Conservation (phyloP, 371 early-diverging fungal genomes). For the Amoeboaphelidium occidentale region DNA sequence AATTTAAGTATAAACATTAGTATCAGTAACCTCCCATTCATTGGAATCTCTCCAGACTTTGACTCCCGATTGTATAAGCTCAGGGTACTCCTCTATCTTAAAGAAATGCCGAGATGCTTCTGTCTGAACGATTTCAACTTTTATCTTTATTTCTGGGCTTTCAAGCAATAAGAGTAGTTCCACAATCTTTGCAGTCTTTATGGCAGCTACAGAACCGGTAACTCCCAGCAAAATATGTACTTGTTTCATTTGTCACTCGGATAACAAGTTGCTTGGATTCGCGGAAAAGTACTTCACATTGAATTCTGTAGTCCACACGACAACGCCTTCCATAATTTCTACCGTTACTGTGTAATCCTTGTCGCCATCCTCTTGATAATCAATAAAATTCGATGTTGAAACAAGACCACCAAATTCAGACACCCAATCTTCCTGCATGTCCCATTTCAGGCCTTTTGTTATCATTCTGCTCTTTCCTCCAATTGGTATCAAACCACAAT, state of each 20-base stretch:
- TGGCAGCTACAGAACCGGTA: conserved; percentile 72
- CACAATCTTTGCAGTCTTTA: conserved; percentile 28
- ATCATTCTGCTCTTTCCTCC: conserved; percentile 29
- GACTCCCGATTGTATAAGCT: background rate
- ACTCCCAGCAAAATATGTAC: conserved; percentile 37
- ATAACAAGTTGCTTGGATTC: background rate
- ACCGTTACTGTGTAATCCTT: too few species aligned
- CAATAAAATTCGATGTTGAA: too few species aligned
- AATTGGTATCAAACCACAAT: conserved; percentile 68
- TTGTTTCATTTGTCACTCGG: background rate
- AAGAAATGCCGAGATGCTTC: background rate
- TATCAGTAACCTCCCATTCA: background rate
- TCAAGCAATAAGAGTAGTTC: conserved; percentile 7
- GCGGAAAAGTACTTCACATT: too few species aligned
- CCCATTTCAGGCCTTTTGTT: conserved; percentile 58
- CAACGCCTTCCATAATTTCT: too few species aligned
- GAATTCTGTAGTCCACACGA: too few species aligned
- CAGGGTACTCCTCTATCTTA: conserved; percentile 2
- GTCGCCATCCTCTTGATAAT: too few species aligned
- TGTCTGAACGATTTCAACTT: background rate
- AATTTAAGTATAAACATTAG: conserved; percentile 3
- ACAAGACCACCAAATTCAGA: too few species aligned
- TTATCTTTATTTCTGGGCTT: background rate
- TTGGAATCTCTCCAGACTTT: background rate
- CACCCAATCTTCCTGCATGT: too few species aligned